A percentile compares a stretch with the other conserved stretches of the same genome.
phyloP scores from a whole-genome alignment of 2,329 filamentous ascomycete genomes.

The Paraphaeosphaeria sporulosa region DNA sequence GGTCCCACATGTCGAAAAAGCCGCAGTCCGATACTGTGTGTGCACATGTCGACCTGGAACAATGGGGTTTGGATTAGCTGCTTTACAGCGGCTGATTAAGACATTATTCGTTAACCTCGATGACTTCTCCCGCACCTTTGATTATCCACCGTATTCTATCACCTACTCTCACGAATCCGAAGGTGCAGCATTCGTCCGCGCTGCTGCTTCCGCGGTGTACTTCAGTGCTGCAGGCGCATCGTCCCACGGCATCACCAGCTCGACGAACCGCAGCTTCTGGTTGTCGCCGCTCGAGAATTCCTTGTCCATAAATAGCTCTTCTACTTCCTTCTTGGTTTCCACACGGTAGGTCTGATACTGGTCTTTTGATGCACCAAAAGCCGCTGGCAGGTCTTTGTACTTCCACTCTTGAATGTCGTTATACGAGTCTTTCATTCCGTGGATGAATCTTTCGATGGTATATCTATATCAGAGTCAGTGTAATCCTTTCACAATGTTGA shows the following conservation, averaged over 20 bases:
- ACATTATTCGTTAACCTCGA: background rate
- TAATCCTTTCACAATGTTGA: background rate
- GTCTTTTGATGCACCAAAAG: slow-evolving; percentile 69
- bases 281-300: slow-evolving; percentile 61
- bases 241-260: slow-evolving; percentile 80
- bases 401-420: slow-evolving; percentile 83
- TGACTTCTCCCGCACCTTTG: background rate
- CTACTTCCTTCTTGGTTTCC: slow-evolving; percentile 73
- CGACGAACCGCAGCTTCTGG: slow-evolving; percentile 72
- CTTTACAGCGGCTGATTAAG: background rate
- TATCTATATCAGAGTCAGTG: slow-evolving; percentile 39
- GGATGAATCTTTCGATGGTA: slow-evolving; percentile 88
- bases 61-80: background rate
- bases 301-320: slow-evolving; percentile 68
- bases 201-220: slow-evolving; percentile 74
- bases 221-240: slow-evolving; percentile 77
- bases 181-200: slow-evolving; percentile 65
- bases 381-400: slow-evolving; percentile 71
- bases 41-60: background rate
- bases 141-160: background rate
- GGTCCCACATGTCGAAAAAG: background rate
- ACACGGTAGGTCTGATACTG: slow-evolving; percentile 70
- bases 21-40: background rate
- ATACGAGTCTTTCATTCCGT: slow-evolving; percentile 80
- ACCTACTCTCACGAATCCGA: background rate